Conservation (phyloP, 768 basidiomycete genomes). For the Suillus variegatus region DNA sequence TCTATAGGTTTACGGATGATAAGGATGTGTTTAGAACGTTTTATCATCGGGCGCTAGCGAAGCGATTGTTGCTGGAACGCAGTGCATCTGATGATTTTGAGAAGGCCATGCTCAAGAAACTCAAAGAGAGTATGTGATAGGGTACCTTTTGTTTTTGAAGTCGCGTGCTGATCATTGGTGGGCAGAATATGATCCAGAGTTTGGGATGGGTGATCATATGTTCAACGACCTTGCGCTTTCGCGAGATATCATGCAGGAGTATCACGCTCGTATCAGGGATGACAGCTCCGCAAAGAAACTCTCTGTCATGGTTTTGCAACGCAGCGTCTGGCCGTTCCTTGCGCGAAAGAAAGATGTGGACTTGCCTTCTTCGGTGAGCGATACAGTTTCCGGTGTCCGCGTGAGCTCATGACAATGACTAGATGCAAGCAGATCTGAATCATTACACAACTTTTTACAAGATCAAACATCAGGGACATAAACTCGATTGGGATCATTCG, state of each 20-base stretch:
- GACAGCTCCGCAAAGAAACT: constrained; percentile 50
- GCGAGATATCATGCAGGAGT: constrained; percentile 69
- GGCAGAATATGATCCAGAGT: constrained; percentile 92
- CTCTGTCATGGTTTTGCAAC: constrained; percentile 81
- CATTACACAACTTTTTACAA: constrained; percentile 75
- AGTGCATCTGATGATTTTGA: constrained; percentile 90
- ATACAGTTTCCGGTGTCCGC: background rate
- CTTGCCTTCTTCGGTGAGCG: constrained; percentile 54
- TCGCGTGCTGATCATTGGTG: constrained; percentile 15
- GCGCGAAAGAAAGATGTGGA: constrained; percentile 50
- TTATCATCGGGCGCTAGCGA: constrained; percentile 87
- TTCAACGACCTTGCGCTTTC: constrained; percentile 88
- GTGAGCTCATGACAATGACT: constrained; percentile 13
- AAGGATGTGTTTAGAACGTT: constrained; percentile 94
- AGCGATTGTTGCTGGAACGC: constrained; percentile 78
- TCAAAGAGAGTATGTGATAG: constrained; percentile 70
- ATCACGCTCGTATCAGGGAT: constrained; percentile 46
- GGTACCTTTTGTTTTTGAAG: constrained; percentile 4
- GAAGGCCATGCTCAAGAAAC: constrained; percentile 76
- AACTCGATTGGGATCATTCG: constrained; percentile 84
- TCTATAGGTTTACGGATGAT: constrained; percentile 89
- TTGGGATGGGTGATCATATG: constrained; percentile 93
- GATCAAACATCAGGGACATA: constrained; percentile 70
- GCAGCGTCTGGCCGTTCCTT: constrained; percentile 85
- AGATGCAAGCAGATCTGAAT: constrained; percentile 77